Percentiles rank a stretch among this genome's conserved stretches.
Evolutionary conservation across 1,284 basidiomycete genomes (phyloP).

Genomic region (Lentinula novae-zelandiae): DNA sequence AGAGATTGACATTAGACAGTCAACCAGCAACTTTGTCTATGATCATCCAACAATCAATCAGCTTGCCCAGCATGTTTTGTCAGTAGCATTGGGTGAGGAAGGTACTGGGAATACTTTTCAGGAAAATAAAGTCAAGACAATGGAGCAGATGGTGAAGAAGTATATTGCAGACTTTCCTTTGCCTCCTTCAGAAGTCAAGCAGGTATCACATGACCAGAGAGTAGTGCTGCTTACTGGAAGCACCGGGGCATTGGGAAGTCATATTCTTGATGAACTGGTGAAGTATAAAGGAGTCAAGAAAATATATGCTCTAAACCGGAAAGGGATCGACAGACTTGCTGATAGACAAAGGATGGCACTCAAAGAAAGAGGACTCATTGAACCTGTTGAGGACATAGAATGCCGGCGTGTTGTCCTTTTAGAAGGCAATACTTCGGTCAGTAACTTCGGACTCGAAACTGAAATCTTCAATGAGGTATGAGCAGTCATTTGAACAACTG

Average conservation of each 20-base stretch:
- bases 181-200: neutral
- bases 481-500: neutral
- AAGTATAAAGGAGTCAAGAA: slow-evolving; percentile 13
- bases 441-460: slow-evolving; percentile 25
- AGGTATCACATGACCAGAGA: slow-evolving; percentile 9
- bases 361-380: slow-evolving; percentile 26
- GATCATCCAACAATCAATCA: slow-evolving; percentile 28
- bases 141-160: neutral
- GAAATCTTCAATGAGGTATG: slow-evolving; percentile 21
- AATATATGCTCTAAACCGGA: slow-evolving; percentile 26
- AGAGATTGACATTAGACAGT: slow-evolving; percentile 14
- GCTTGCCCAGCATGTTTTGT: slow-evolving; percentile 15
- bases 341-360: slow-evolving; percentile 30
- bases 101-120: neutral
- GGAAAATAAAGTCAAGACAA: neutral
- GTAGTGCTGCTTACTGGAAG: slow-evolving; percentile 30
- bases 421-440: slow-evolving; percentile 27
- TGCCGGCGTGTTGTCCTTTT: slow-evolving; percentile 29
- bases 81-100: neutral
- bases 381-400: slow-evolving; percentile 18
- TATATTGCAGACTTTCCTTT: neutral
- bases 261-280: slow-evolving; percentile 25
- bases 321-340: neutral
- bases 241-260: slow-evolving; percentile 30
- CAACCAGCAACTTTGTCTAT: slow-evolving; percentile 29